These are phyloP conservation scores for Chrysanthemum lavandulifolium DNA, from an alignment of 129 eudicot species.

Conservation along the genomic window DNA sequence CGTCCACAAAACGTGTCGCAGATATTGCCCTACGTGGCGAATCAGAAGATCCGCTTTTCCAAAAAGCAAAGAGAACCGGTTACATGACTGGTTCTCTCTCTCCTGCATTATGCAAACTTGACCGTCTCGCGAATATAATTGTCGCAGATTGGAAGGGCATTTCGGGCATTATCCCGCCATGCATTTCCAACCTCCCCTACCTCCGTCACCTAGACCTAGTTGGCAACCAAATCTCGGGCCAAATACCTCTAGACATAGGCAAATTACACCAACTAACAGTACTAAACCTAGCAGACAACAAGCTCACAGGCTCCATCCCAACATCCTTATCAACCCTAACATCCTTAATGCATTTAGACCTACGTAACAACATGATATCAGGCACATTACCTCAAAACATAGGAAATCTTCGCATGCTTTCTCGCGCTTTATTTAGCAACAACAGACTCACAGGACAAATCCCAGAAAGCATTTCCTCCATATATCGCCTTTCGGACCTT, in stretches of 20 bases:
- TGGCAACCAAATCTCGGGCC: conserved; percentile 77
- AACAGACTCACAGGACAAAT: conserved; percentile 53
- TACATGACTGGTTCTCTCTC: conserved; percentile 87
- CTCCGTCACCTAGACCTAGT: conserved; percentile 67
- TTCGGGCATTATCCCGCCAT: conserved; percentile 68
- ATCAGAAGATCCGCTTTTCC: conserved; percentile 84
- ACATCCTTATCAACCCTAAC: conserved; percentile 50
- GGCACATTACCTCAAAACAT: conserved; percentile 56
- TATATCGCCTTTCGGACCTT: conserved; percentile 75
- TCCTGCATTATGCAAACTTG: conserved; percentile 59
- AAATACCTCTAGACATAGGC: conserved; percentile 67
- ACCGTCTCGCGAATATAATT: conserved; percentile 56
- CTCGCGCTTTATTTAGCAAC: conserved; percentile 65
- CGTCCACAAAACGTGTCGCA: conserved; percentile 62
- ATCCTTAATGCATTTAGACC: conserved; percentile 77
- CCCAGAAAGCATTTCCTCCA: conserved; percentile 50
- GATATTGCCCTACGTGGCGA: conserved; percentile 91
- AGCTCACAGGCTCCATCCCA: conserved; percentile 68
- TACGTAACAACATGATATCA: conserved; percentile 58
- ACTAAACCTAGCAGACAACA: conserved; percentile 74
- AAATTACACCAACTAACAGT: conserved; percentile 58
- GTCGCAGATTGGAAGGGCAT: conserved; percentile 94
- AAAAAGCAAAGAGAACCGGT: conserved; percentile 72
- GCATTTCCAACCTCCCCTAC: conserved; percentile 49
- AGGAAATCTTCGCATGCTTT: conserved; percentile 73